phyloP scores from a whole-genome alignment of 306 rosid species.

The Potentilla sterilis region DNA sequence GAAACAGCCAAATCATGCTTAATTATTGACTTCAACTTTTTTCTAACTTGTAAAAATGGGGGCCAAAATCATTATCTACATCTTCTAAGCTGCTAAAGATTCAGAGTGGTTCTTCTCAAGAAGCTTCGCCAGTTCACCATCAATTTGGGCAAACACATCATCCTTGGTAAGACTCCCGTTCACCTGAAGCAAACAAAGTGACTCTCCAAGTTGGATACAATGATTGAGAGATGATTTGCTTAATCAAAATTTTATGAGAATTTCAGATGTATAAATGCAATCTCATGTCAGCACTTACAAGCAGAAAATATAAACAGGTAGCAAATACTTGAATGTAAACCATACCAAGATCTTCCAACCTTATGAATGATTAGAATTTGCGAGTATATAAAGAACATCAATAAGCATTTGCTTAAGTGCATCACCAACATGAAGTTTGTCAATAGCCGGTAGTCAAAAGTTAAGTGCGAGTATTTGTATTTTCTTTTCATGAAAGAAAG shows the following conservation, averaged over 20 bases:
- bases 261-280: background rate
- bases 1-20: constrained; percentile 1
- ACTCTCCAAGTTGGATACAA: background rate
- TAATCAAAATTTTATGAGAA: background rate
- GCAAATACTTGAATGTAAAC: background rate
- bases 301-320: background rate
- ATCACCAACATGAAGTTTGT: background rate
- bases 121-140: constrained; percentile 46
- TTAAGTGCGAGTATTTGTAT: background rate
- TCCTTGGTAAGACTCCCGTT: constrained; percentile 49
- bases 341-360: background rate
- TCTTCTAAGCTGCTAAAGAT: constrained; percentile 50
- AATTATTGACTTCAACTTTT: background rate
- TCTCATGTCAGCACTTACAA: background rate
- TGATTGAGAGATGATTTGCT: background rate
- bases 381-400: background rate
- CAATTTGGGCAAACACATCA: constrained; percentile 72
- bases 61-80: constrained; percentile 15
- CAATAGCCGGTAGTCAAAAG: background rate
- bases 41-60: constrained; percentile 5
- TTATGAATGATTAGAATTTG: background rate
- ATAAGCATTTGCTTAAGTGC: background rate
- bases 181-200: constrained; percentile 24
- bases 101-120: constrained; percentile 48
- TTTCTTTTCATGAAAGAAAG: background rate